Evolutionary conservation across 805 yeast genomes (phyloP).

Genomic region (Candida easanensis): DNA sequence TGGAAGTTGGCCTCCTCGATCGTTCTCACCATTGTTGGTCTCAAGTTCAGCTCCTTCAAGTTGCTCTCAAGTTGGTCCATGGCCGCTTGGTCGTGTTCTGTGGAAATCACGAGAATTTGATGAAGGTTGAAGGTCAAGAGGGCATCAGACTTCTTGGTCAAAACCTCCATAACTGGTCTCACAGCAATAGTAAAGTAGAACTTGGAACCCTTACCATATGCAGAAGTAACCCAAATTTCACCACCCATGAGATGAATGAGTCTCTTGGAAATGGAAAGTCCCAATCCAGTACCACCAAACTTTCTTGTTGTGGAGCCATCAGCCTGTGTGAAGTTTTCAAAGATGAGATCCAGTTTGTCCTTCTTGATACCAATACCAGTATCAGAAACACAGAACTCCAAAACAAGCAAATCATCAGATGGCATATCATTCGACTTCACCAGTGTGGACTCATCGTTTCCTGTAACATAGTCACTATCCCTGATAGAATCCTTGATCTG

Average conservation of each 20-base stretch:
- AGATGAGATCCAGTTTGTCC: conserved; percentile 80
- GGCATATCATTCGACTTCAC: conserved; percentile 42
- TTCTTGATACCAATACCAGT: conserved; percentile 88
- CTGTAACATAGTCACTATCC: conserved; percentile 29
- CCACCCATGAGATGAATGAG: conserved; percentile 91
- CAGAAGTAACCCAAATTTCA: conserved; percentile 85
- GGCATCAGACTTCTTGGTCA: conserved; percentile 62
- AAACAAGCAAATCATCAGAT: conserved; percentile 35
- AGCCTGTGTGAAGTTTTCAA: conserved; percentile 90
- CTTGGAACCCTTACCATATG: conserved; percentile 79
- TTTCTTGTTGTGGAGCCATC: conserved; percentile 92
- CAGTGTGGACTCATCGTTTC: conserved; percentile 21
- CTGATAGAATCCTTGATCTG: conserved; percentile 24
- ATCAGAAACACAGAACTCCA: conserved; percentile 85
- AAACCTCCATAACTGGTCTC: conserved; percentile 62
- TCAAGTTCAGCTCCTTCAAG: conserved; percentile 53
- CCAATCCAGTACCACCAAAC: conserved; percentile 91
- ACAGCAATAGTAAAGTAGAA: conserved; percentile 80
- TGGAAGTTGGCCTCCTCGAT: conserved; percentile 50
- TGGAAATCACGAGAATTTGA: conserved; percentile 66
- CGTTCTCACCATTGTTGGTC: conserved; percentile 53
- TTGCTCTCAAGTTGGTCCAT: conserved; percentile 47
- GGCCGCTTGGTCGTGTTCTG: conserved; percentile 53
- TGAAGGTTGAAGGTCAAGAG: conserved; percentile 71
- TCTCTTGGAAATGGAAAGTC: conserved; percentile 83